A percentile compares a stretch with the other conserved stretches of the same genome.
Evolutionary conservation across 441 rosid genomes (phyloP).

Genomic region (Populus trichocarpa): DNA sequence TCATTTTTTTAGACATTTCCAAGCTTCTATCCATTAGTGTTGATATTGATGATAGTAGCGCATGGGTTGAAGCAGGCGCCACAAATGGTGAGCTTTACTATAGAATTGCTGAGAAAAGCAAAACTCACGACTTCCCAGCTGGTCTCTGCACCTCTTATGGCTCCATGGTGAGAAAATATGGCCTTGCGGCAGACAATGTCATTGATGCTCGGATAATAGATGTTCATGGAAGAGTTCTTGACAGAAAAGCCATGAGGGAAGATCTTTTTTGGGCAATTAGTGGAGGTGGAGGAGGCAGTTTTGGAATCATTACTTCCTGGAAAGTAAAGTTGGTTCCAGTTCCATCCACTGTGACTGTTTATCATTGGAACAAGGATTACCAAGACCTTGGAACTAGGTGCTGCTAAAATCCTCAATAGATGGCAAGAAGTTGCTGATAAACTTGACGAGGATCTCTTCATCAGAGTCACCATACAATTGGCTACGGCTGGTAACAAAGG

Average conservation of each 20-base stretch:
- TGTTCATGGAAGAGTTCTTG: slow-evolving; percentile 38
- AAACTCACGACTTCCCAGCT: slow-evolving; percentile 51
- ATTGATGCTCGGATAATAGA: slow-evolving; percentile 48
- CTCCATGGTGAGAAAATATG: slow-evolving; percentile 54
- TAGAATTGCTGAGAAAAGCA: slow-evolving; percentile 42
- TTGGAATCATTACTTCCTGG: slow-evolving; percentile 50
- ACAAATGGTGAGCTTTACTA: slow-evolving; percentile 55
- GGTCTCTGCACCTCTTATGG: slow-evolving; percentile 58
- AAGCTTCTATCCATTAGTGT: slow-evolving; percentile 32
- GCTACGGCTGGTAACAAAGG: not conserved
- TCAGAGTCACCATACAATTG: slow-evolving; percentile 44
- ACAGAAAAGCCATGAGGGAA: slow-evolving; percentile 53
- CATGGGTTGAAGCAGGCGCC: slow-evolving; percentile 57
- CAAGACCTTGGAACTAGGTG: slow-evolving; percentile 33
- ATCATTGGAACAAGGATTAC: slow-evolving; percentile 29
- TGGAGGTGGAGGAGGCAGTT: slow-evolving; percentile 65
- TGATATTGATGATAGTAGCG: slow-evolving; percentile 28
- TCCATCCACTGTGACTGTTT: slow-evolving; percentile 56
- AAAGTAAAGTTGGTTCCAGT: slow-evolving; percentile 57
- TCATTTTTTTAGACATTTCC: slow-evolving; percentile 39
- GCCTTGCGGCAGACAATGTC: slow-evolving; percentile 52
- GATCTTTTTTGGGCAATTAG: slow-evolving; percentile 58
- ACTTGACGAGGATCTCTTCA: slow-evolving; percentile 38
- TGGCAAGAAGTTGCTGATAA: slow-evolving; percentile 46
- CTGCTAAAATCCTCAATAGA: slow-evolving; percentile 37